phyloP scores from a whole-genome alignment of 805 yeast species.

The Zygosaccharomyces lentus region DNA sequence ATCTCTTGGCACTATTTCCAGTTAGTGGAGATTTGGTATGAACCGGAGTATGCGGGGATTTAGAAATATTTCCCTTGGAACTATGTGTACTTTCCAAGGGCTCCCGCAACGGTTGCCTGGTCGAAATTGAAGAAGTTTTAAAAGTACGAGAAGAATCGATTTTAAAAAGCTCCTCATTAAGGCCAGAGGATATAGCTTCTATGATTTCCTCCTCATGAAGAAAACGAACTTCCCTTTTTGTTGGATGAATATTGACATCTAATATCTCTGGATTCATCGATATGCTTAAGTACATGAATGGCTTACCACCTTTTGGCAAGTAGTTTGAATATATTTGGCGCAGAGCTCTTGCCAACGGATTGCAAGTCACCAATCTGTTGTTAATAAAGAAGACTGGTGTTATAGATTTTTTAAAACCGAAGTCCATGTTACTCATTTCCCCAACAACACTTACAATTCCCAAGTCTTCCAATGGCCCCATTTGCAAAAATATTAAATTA shows the following conservation, averaged over 20 bases:
- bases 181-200: conserved; percentile 46
- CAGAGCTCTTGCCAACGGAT: conserved; percentile 69
- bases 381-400: conserved; percentile 82
- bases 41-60: conserved; percentile 5
- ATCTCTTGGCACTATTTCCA: conserved; percentile 21
- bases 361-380: conserved; percentile 75
- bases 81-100: background rate
- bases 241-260: conserved; percentile 95
- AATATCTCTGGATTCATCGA: conserved; percentile 61
- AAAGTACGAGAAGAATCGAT: conserved; percentile 68
- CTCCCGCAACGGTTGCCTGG: conserved; percentile 24
- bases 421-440: conserved; percentile 67
- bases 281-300: conserved; percentile 75
- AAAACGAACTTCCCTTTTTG: conserved; percentile 87
- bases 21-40: conserved; percentile 8
- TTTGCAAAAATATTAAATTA: conserved; percentile 50
- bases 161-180: conserved; percentile 49
- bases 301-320: conserved; percentile 72
- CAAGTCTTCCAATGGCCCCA: conserved; percentile 34
- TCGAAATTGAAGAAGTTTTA: conserved; percentile 55
- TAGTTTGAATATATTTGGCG: conserved; percentile 55
- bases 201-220: conserved; percentile 82
- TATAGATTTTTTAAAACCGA: conserved; percentile 54
- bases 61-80: conserved; percentile 1
- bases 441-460: conserved; percentile 59